phyloP scores from a whole-genome alignment of 1,284 basidiomycete genomes.

The Trichosporon sp. region DNA sequence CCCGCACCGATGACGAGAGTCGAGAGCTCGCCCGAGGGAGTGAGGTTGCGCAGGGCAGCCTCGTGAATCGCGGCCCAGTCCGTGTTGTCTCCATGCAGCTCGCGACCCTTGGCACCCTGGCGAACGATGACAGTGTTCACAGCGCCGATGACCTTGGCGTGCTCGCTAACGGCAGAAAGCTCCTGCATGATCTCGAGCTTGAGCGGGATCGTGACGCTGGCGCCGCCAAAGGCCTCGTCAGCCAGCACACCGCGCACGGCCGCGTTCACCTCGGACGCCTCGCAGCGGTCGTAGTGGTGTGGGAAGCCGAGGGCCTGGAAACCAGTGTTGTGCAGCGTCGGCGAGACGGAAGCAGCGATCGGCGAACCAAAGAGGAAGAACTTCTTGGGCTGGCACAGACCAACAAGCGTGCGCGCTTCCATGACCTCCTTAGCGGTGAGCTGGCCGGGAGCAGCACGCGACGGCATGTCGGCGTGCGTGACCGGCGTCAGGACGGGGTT shows the following conservation, averaged over 20 bases:
- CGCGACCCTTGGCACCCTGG: slow-evolving; percentile 58
- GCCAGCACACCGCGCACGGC: slow-evolving; percentile 67
- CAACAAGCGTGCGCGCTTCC: slow-evolving; percentile 75
- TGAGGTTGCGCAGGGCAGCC: slow-evolving; percentile 57
- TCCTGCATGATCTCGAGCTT: slow-evolving; percentile 83
- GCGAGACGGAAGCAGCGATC: slow-evolving; percentile 87
- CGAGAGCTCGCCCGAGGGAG: slow-evolving; percentile 54
- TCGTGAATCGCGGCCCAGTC: slow-evolving; percentile 85
- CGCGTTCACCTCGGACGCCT: slow-evolving; percentile 70
- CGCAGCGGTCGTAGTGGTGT: slow-evolving; percentile 74
- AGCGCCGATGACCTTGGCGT: slow-evolving; percentile 81
- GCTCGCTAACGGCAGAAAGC: slow-evolving; percentile 73
- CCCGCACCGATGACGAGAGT: slow-evolving; percentile 88
- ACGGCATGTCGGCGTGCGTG: slow-evolving; percentile 81
- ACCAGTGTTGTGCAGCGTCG: slow-evolving; percentile 87
- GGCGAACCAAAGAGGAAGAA: slow-evolving; percentile 90
- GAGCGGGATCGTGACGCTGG: slow-evolving; percentile 92
- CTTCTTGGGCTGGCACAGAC: slow-evolving; percentile 68
- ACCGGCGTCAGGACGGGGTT: slow-evolving; percentile 86
- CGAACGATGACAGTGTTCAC: slow-evolving; percentile 85
- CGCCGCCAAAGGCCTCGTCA: slow-evolving; percentile 82
- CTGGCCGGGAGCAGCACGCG: slow-evolving; percentile 88
- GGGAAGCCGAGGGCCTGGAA: slow-evolving; percentile 82
- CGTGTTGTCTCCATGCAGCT: slow-evolving; percentile 84
- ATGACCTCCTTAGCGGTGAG: slow-evolving; percentile 85